These are phyloP conservation scores for Globisporangium nagaii DNA, from an alignment of 352 stramenopile species.

Conservation along the genomic window DNA sequence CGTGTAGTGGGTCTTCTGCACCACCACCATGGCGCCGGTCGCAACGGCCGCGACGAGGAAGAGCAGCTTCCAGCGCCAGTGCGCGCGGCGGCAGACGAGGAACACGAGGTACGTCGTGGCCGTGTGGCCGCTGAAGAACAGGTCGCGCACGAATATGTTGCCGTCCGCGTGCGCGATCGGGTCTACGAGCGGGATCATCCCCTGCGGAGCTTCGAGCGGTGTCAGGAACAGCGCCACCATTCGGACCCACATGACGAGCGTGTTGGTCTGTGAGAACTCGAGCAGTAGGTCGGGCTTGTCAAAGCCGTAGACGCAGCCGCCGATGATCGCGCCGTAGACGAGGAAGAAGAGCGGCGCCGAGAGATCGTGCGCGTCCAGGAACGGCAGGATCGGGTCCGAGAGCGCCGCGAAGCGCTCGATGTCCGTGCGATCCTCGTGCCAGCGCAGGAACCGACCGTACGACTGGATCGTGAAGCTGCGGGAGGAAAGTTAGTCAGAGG, in stretches of 20 bases:
- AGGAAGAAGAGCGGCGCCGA: conserved; percentile 23
- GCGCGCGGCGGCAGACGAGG: conserved; percentile 17
- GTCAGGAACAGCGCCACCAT: conserved; percentile 34
- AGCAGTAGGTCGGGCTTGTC: conserved; percentile 30
- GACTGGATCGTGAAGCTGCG: conserved; percentile 19
- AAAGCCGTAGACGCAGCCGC: conserved; percentile 17
- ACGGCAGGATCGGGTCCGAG: conserved; percentile 22
- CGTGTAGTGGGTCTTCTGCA: conserved; percentile 33
- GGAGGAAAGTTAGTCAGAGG: neutral
- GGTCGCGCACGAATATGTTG: conserved; percentile 21
- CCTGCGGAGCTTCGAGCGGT: conserved; percentile 19
- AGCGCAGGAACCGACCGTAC: conserved; percentile 25
- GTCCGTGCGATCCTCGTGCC: conserved; percentile 25
- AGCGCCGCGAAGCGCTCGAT: conserved; percentile 18
- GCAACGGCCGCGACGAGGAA: conserved; percentile 17
- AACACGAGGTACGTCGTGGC: conserved; percentile 28
- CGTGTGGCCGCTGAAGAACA: conserved; percentile 38
- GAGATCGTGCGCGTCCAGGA: conserved; percentile 19
- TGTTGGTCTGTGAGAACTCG: conserved; percentile 25
- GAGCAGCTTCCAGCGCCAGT: conserved; percentile 18
- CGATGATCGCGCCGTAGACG: conserved; percentile 23
- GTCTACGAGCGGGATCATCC: conserved; percentile 22
- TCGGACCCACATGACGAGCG: conserved; percentile 26
- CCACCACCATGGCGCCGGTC: conserved; percentile 20
- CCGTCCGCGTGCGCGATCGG: conserved; percentile 24